A percentile compares a stretch with the other conserved stretches of the same genome.
Evolutionary conservation across 345 rosid species (phyloP).

Genomic region (Balakata baccata): DNA sequence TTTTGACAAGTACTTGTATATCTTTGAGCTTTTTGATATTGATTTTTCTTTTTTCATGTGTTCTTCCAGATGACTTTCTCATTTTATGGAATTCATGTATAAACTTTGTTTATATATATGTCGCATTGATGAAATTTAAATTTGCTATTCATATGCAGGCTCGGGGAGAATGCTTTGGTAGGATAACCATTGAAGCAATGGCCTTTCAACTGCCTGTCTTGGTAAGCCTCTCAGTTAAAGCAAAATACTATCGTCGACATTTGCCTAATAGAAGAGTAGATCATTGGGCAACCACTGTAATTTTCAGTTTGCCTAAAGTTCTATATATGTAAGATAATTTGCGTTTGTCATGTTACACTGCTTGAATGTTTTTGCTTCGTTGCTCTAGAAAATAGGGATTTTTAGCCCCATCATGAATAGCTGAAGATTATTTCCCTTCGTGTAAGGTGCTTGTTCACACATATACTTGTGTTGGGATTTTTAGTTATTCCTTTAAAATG

Average conservation of each 20-base stretch:
- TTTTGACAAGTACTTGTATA: background rate
- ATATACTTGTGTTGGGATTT: background rate
- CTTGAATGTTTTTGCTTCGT: background rate
- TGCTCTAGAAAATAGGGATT: background rate
- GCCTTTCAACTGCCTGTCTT: constrained; percentile 56
- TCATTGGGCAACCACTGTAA: background rate
- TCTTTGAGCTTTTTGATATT: background rate
- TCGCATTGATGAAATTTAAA: background rate
- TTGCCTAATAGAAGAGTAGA: background rate
- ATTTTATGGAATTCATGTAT: background rate
- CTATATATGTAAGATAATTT: background rate
- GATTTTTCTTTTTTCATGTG: background rate
- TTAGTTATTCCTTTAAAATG: too few species aligned
- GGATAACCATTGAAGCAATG: constrained; percentile 63
- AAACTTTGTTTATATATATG: too few species aligned
- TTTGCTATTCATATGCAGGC: constrained; percentile 28
- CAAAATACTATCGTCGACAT: background rate
- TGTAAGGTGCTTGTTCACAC: background rate
- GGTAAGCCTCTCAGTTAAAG: constrained; percentile 26
- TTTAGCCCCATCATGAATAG: background rate
- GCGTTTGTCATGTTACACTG: background rate
- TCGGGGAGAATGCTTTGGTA: constrained; percentile 56
- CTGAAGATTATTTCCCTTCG: background rate
- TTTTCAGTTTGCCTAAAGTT: too few species aligned
- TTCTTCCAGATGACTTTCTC: background rate